Evolutionary conservation across 345 rosid genomes (phyloP), one percentile per base, ranked within the genome.

Genomic region (Gynandropsis gynandra): DNA sequence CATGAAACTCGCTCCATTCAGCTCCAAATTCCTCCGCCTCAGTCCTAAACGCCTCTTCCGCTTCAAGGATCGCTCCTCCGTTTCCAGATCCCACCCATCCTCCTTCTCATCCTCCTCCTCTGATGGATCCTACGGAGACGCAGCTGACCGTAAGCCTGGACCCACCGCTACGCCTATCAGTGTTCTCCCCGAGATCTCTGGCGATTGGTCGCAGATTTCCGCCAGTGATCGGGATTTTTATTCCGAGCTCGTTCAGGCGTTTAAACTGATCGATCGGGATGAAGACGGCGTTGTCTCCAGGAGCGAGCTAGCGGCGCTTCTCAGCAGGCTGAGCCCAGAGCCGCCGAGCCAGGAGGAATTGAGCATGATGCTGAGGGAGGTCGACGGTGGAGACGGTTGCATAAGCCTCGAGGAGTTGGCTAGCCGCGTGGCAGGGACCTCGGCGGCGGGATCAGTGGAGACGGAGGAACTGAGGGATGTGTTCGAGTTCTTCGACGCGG

Each of bases 401-500:
- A 75, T 87, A 10, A 72, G 79, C 47, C 69, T 92, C 4, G 86
- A 81, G 11, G 75, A 74, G 10, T 63, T 92, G 9, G 62, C 74
- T 62, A 63, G 31, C 52, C 76, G 63, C 29, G 70, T 82, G 8
- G 72, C 65, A 7, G 81, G 74, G 5, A 13, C 50, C 0, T 47
- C 85, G 10, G 69, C 69, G 1, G 56, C 71, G 59, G 79, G 68
- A 52, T 72, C 76, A 1, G 74, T 78, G 0, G 76, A 79, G 29
- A 72, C 61, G 40, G 72, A 70, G 44, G 98, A 92, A 74, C 73
- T 92, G 33, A 69, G 69, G 36, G 94, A 81, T 64, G 76, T 86
- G 1, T 92, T 92, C 10, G 83, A 79, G 47, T 71, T 59, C 43
- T 92, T 87, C 9, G 99, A 92, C 60, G 63, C 72, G 24, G 95